Conservation (phyloP, 2,329 filamentous ascomycete genomes). For the Exophiala calicioides region DNA sequence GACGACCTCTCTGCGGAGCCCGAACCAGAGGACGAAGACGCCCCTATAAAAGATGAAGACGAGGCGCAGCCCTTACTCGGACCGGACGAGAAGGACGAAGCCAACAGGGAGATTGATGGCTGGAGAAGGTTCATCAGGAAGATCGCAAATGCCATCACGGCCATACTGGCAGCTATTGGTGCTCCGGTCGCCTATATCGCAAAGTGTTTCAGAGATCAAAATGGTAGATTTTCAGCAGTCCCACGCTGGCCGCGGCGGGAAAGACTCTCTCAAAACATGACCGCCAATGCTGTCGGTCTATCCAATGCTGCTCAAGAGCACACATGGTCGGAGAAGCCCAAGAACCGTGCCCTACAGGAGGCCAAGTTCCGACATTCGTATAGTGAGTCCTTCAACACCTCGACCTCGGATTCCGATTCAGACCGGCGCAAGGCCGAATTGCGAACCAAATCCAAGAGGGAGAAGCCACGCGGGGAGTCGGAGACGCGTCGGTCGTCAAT, state of each 20-base stretch:
- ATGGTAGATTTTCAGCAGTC: conserved; percentile 77
- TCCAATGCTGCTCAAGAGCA: conserved; percentile 15
- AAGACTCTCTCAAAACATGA: conserved; percentile 16
- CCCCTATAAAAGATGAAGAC: conserved; percentile 45
- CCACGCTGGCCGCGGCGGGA: conserved; percentile 61
- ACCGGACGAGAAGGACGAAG: conserved; percentile 40
- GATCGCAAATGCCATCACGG: conserved; percentile 70
- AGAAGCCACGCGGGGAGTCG: conserved; percentile 17
- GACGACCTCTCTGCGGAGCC: conserved; percentile 29
- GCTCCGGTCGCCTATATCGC: conserved; percentile 81
- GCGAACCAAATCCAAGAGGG: conserved; percentile 16
- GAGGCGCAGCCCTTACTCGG: conserved; percentile 72
- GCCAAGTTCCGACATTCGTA: conserved; percentile 30
- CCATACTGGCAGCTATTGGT: conserved; percentile 75
- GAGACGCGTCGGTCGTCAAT: conserved; percentile 29
- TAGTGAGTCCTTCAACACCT: conserved; percentile 27
- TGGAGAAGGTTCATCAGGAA: conserved; percentile 63
- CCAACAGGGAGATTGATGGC: conserved; percentile 40
- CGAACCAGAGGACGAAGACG: conserved; percentile 34
- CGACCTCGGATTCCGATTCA: conserved; percentile 27
- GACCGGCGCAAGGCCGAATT: conserved; percentile 19
- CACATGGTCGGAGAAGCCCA: conserved; percentile 22
- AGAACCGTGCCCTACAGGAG: conserved; percentile 19
- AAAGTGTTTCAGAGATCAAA: conserved; percentile 77
- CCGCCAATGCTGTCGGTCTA: conserved; percentile 26